phyloP scores from a whole-genome alignment of 1,139 yeast species.

The Taiozyma sp. region DNA sequence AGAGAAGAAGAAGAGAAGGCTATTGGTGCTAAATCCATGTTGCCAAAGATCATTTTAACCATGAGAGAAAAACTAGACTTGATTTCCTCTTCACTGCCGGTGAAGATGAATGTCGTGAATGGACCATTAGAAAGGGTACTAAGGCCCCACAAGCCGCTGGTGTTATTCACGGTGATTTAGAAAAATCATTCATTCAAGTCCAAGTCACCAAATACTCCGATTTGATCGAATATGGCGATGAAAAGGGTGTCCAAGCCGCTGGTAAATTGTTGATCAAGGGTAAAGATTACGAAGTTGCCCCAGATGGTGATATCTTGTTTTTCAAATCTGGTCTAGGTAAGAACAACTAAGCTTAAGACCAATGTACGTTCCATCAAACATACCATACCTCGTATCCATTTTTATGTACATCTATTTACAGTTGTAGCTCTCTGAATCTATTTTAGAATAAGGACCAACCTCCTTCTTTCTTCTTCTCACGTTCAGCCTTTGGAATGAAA shows the following conservation, averaged over 20 bases:
- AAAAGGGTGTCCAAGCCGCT: slow-evolving; percentile 80
- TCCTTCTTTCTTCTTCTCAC: slow-evolving; percentile 56
- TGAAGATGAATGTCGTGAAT: slow-evolving; percentile 82
- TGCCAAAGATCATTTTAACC: slow-evolving; percentile 81
- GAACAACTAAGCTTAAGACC: slow-evolving; percentile 33
- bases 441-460: slow-evolving; percentile 51
- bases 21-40: slow-evolving; percentile 78
- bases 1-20: slow-evolving; percentile 86
- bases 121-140: slow-evolving; percentile 83
- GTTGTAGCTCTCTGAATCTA: background rate
- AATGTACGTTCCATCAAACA: background rate
- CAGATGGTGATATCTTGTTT: slow-evolving; percentile 78
- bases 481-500: slow-evolving; percentile 63
- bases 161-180: slow-evolving; percentile 77
- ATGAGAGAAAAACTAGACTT: slow-evolving; percentile 83
- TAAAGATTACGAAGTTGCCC: slow-evolving; percentile 92
- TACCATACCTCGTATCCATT: background rate
- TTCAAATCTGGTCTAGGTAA: slow-evolving; percentile 98
- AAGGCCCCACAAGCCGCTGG: slow-evolving; percentile 91
- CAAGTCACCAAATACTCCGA: slow-evolving; percentile 85
- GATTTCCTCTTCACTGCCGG: slow-evolving; percentile 83
- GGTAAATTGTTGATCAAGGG: slow-evolving; percentile 95
- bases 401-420: slow-evolving; percentile 1
- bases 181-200: slow-evolving; percentile 73
- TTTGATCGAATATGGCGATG: slow-evolving; percentile 80